Conservation (phyloP, 78 protist genomes). For the Cavenderia fasciculata region DNA sequence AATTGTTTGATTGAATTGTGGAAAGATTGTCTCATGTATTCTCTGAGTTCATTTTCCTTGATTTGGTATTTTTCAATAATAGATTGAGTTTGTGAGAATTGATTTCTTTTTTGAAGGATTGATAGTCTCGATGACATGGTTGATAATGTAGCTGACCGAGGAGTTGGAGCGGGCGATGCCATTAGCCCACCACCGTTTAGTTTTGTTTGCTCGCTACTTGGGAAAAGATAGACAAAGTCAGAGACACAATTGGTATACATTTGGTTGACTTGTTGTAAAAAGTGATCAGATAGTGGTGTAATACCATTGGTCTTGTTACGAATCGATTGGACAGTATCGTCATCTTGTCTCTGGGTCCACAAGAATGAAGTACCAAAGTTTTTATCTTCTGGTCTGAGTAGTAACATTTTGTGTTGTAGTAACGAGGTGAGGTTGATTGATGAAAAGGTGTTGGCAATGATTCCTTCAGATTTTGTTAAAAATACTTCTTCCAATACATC, state of each 20-base stretch:
- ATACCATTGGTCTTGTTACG: constrained; percentile 66
- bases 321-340: constrained; percentile 58
- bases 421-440: constrained; percentile 14
- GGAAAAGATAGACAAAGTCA: constrained; percentile 30
- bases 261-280: constrained; percentile 1
- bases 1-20: constrained; percentile 17
- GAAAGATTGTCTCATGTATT: constrained; percentile 49
- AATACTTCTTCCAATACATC: constrained; percentile 41
- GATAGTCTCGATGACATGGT: background rate
- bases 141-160: background rate
- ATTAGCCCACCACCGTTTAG: no score
- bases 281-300: constrained; percentile 27
- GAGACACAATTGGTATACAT: background rate
- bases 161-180: background rate
- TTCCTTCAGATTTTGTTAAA: background rate
- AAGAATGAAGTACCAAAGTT: constrained; percentile 26
- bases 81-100: constrained; percentile 1
- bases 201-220: background rate
- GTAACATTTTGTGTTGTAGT: background rate
- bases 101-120: background rate
- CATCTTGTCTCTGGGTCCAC: constrained; percentile 38
- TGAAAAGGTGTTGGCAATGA: constrained; percentile 19
- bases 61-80: background rate
- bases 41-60: constrained; percentile 33
- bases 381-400: constrained; percentile 13